These are phyloP conservation scores for Chlamydomonas applanata DNA, from an alignment of 139 green algal genomes.

Conservation along the genomic window DNA sequence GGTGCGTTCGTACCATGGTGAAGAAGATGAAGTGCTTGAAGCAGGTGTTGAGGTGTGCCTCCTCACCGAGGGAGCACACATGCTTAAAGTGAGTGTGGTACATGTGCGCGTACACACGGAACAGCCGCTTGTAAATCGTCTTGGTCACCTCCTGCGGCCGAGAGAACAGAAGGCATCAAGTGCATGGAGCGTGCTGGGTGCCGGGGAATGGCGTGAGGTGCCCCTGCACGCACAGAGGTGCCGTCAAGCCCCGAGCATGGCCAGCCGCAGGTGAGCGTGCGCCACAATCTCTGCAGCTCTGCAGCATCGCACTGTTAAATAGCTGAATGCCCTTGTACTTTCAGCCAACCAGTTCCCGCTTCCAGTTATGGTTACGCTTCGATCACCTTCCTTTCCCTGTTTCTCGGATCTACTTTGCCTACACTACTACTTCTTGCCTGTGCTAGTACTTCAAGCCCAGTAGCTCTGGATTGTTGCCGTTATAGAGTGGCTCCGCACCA, in stretches of 20 bases:
- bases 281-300: conserved; percentile 32
- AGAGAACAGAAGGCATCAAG: background rate
- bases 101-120: conserved; percentile 98
- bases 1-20: conserved; percentile 58
- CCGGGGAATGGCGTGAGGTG: too few species aligned
- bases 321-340: conserved; percentile 51
- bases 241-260: too few species aligned
- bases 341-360: too few species aligned
- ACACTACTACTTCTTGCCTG: too few species aligned
- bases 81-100: conserved; percentile 97
- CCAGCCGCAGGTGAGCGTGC: too few species aligned
- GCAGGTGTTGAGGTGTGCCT: conserved; percentile 98
- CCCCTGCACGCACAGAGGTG: too few species aligned
- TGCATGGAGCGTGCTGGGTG: too few species aligned
- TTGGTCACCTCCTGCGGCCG: conserved; percentile 62
- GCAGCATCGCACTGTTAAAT: conserved; percentile 43
- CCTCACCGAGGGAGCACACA: conserved; percentile 61
- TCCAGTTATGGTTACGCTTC: too few species aligned
- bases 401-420: too few species aligned
- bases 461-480: too few species aligned
- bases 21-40: conserved; percentile 99
- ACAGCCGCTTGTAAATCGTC: conserved; percentile 97
- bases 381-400: too few species aligned
- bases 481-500: conserved; percentile 8
- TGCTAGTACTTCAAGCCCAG: too few species aligned